phyloP scores from a whole-genome alignment of 306 rosid species.

The Medicago truncatula region MtrunA17r5.0-ANR NC_053045.1:10704001-10704500 shows the following conservation, averaged over 20 bases:
- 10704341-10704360: too few species aligned
- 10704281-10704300: too few species aligned
- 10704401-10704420: neutral
- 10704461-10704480: constrained; percentile 67
- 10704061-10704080: neutral
- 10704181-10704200: neutral
- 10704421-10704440: constrained; percentile 49
- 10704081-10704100: neutral
- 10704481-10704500: constrained; percentile 76
- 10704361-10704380: too few species aligned
- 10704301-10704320: too few species aligned
- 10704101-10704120: neutral
- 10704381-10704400: neutral
- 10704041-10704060: neutral
- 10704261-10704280: too few species aligned
- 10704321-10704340: too few species aligned
- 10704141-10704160: neutral
- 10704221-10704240: neutral
- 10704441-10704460: constrained; percentile 51
- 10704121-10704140: neutral
- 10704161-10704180: neutral
- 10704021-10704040: neutral
- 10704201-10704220: constrained; percentile 4
- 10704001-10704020: too few species aligned
- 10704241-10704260: neutral